Evolutionary conservation across 177 flowering plant genomes (phyloP).

Genomic region (Telopea speciosissima): DNA sequence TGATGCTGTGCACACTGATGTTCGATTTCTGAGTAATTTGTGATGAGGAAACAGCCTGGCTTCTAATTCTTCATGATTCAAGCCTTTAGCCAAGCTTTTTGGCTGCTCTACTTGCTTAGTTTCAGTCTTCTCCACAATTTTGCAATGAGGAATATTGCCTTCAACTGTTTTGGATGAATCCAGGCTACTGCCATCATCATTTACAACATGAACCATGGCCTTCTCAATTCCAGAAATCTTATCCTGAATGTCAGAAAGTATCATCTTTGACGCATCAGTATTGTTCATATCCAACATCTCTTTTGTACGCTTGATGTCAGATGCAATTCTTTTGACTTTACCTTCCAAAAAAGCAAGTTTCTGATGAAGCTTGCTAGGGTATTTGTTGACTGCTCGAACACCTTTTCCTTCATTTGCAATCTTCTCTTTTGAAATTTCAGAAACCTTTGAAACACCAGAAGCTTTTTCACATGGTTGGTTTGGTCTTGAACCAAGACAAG

Average conservation of each 20-base stretch:
- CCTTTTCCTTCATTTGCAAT: slow-evolving; percentile 16
- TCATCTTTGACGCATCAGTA: slow-evolving; percentile 58
- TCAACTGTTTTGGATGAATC: slow-evolving; percentile 11
- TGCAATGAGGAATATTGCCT: slow-evolving; percentile 10
- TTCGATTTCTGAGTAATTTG: slow-evolving; percentile 50
- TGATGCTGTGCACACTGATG: slow-evolving; percentile 22
- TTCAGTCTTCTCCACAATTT: slow-evolving; percentile 2
- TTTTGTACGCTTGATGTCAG: slow-evolving; percentile 80
- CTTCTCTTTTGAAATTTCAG: slow-evolving; percentile 28
- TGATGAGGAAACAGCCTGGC: slow-evolving; percentile 80
- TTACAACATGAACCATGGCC: slow-evolving; percentile 47
- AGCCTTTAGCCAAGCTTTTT: slow-evolving; percentile 36
- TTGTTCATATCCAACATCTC: slow-evolving; percentile 81
- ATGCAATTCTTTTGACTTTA: slow-evolving; percentile 80
- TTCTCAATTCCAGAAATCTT: slow-evolving; percentile 84
- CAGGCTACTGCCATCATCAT: slow-evolving; percentile 21
- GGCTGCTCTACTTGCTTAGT: slow-evolving; percentile 10
- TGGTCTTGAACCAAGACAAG: neutral
- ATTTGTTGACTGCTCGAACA: slow-evolving; percentile 23
- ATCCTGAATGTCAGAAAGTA: slow-evolving; percentile 76
- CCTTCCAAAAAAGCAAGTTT: slow-evolving; percentile 85
- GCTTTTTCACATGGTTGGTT: slow-evolving; percentile 16
- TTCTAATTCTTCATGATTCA: slow-evolving; percentile 60
- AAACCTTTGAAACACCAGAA: slow-evolving; percentile 12
- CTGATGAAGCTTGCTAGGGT: slow-evolving; percentile 73